Conservation (phyloP, 371 early-diverging fungal species). For the Actinomortierella wolfii region DNA sequence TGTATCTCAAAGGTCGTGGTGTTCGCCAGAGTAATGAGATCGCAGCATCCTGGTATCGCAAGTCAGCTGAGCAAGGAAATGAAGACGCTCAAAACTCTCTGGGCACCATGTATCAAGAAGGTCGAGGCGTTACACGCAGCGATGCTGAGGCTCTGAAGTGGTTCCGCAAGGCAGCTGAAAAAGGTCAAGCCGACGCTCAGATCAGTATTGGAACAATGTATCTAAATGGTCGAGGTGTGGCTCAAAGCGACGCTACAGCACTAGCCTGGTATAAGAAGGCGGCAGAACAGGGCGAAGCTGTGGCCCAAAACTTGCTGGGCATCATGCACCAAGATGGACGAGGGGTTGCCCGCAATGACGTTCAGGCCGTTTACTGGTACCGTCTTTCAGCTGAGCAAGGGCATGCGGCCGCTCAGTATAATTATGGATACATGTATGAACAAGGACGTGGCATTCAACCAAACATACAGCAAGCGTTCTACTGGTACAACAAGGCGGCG, state of each 20-base stretch:
- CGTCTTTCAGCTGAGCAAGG: constrained; percentile 69
- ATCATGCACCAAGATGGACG: constrained; percentile 83
- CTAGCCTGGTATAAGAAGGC: constrained; percentile 69
- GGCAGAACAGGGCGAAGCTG: constrained; percentile 62
- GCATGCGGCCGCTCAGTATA: constrained; percentile 81
- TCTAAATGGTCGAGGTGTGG: constrained; percentile 75
- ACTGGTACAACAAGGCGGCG: constrained; percentile 75
- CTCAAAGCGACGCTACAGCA: constrained; percentile 63
- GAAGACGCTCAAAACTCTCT: constrained; percentile 75
- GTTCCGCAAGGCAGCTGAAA: constrained; percentile 54
- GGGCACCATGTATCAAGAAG: constrained; percentile 82
- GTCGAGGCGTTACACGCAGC: constrained; percentile 60
- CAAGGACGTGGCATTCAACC: constrained; percentile 74
- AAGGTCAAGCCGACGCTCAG: constrained; percentile 66
- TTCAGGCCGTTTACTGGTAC: constrained; percentile 72
- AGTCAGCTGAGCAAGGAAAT: too few species aligned
- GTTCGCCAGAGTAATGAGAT: constrained; percentile 56
- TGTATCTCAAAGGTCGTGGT: constrained; percentile 77
- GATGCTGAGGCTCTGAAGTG: constrained; percentile 57
- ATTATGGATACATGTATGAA: constrained; percentile 78
- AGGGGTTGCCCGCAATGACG: constrained; percentile 62
- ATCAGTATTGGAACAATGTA: constrained; percentile 80
- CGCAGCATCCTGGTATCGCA: constrained; percentile 61
- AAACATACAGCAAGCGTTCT: constrained; percentile 61
- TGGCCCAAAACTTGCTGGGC: constrained; percentile 81